Conservation (phyloP, 2,329 filamentous ascomycete species). For the Blastomyces silverae region DNA sequence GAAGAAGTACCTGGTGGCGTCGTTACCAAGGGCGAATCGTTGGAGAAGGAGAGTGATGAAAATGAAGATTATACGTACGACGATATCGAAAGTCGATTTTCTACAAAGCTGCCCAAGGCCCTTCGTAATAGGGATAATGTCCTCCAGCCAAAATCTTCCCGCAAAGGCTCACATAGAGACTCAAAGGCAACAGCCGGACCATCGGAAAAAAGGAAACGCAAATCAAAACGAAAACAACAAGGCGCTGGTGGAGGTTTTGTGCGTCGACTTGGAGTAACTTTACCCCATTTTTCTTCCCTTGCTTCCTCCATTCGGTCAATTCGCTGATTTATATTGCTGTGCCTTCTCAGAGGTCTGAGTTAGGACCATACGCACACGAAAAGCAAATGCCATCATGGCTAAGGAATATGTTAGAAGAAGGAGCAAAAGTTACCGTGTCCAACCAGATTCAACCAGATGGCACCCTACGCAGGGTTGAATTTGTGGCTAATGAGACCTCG, state of each 20-base stretch:
- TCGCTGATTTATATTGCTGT: not conserved
- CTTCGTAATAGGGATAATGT: conserved; percentile 27
- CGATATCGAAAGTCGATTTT: conserved; percentile 21
- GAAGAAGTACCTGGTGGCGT: conserved; percentile 31
- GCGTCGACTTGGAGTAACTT: conserved; percentile 24
- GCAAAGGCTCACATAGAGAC: conserved; percentile 30
- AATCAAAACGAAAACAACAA: conserved; percentile 20
- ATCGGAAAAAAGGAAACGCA: conserved; percentile 24
- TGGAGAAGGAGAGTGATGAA: conserved; percentile 6
- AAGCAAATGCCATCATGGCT: conserved; percentile 68
- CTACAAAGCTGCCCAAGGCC: conserved; percentile 22
- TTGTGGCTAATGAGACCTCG: conserved; percentile 43
- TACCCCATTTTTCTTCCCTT: not conserved
- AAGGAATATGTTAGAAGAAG: conserved; percentile 53
- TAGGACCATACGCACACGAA: conserved; percentile 67
- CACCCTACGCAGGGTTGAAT: conserved; percentile 37
- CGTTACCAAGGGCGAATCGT: conserved; percentile 9
- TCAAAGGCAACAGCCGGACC: conserved; percentile 26
- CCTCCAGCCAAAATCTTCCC: conserved; percentile 8
- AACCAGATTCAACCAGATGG: conserved; percentile 46
- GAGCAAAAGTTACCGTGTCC: conserved; percentile 50
- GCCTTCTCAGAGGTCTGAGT: conserved; percentile 47
- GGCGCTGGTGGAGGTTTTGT: conserved; percentile 7
- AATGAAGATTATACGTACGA: conserved; percentile 15
- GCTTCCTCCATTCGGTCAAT: no score